Conservation (phyloP, 208 protist species). For the Trypanosoma caninum region DNA sequence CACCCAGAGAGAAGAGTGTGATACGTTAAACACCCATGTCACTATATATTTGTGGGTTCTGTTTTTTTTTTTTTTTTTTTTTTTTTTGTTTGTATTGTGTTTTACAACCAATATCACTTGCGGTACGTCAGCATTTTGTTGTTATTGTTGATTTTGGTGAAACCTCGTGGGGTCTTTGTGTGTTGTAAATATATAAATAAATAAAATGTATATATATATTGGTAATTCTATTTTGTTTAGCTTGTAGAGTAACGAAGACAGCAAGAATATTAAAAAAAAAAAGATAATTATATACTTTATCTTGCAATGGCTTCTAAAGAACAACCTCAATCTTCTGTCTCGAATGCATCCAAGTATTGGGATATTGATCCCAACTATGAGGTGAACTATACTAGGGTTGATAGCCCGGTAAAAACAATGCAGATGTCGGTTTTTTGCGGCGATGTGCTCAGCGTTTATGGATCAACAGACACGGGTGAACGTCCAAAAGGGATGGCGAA, state of each 20-base stretch:
- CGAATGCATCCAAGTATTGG: constrained; percentile 18
- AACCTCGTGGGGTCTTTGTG: background rate
- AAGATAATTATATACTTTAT: too few relatives aligned
- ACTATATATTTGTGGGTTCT: background rate
- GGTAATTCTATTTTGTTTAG: too few relatives aligned
- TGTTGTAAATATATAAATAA: too few relatives aligned
- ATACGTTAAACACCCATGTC: too few relatives aligned
- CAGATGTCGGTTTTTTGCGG: constrained; percentile 10
- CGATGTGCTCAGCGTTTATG: constrained; percentile 22
- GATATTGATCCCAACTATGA: constrained; percentile 17
- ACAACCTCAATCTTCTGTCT: background rate
- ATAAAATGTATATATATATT: too few relatives aligned
- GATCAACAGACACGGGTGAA: constrained; percentile 9
- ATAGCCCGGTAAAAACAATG: constrained; percentile 13
- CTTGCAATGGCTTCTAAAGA: too few relatives aligned
- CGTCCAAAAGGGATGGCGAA: background rate
- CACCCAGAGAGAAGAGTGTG: constrained; percentile 65
- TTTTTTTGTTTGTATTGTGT: constrained; percentile 1
- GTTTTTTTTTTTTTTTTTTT: background rate
- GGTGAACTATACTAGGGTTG: background rate
- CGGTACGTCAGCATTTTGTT: background rate
- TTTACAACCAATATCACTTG: background rate
- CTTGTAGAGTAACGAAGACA: too few relatives aligned
- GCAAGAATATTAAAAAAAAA: constrained; percentile 12
- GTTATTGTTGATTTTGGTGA: too few relatives aligned